Base-by-base conservation (phyloP, 2,329 filamentous ascomycete species). In the Amauroascus niger region DNA sequence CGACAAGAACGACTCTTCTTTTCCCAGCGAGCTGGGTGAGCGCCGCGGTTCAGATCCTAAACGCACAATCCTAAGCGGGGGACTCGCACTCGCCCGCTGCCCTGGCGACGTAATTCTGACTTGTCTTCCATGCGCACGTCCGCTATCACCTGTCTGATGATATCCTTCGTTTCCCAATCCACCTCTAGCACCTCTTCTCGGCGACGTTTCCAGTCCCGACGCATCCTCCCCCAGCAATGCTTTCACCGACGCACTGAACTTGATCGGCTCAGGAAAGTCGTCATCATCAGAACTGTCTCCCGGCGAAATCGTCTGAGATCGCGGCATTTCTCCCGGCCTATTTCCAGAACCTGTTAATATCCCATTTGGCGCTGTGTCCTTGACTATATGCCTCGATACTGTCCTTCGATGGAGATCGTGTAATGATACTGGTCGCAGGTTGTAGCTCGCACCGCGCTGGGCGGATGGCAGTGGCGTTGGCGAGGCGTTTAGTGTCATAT, bases 221-320 rank as follows among this genome's bases (percentile, higher is more conserved):
- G 67, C 73, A 59, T 77, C 76, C 57, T 75, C 74, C 49, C 76
- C 76, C 51, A 96, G 77, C 14, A 96, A 76, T 18, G 88, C 90
- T 66, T 93, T 91, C 47, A 91, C 95, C 60, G 93, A 80, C 63
- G 90, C 89, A 67, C 89, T 96, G 67, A 96, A 86, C 73, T 93
- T 94, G 81, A 93, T 88, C 63, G 89, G 89, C 61, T 88, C 85
- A 14, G 87, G 86, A 26, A 94, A 87, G 70, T 96, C 91, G 64
- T 96, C 91, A 70, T 96, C 91, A 70, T 96, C 91, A 22, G 90
- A 95, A 74, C 88, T 95, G 66, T 95, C 90, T 62, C 44, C 52
- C 3, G 49, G 16, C 4, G 51, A 54, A 35, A 53, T 37, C 22
- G 35, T 40, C 26, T 49, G 49, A 22, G 50, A 41, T 45, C 63